A percentile compares a stretch with the other conserved stretches of the same genome.
Conservation (phyloP, 2,329 filamentous ascomycete species). For the Scytalidium sp. region DNA sequence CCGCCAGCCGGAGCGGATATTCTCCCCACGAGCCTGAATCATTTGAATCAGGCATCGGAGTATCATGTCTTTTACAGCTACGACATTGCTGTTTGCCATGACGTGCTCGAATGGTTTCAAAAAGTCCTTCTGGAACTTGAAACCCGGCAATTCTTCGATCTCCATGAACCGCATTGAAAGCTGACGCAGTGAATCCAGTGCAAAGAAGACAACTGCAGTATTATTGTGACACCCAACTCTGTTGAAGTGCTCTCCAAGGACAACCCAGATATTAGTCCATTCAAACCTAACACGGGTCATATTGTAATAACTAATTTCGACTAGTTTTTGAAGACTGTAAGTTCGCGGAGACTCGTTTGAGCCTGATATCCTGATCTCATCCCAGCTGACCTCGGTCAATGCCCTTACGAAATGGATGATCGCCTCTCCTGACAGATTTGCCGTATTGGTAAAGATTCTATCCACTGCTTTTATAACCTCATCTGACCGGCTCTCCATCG, state of each 20-base stretch:
- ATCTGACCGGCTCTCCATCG: constrained; percentile 86
- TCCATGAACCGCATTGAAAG: constrained; percentile 99
- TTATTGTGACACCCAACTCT: constrained; percentile 95
- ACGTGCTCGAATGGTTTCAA: constrained; percentile 98
- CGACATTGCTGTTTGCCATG: constrained; percentile 85
- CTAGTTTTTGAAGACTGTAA: constrained; percentile 95
- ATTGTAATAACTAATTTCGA: constrained; percentile 99
- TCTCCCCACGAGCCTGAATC: constrained; percentile 95
- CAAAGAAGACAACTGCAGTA: constrained; percentile 95
- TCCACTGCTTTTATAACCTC: constrained; percentile 93
- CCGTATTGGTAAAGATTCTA: constrained; percentile 94
- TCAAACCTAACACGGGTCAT: constrained; percentile 98
- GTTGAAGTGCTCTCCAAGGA: constrained; percentile 98
- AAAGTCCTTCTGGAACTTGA: constrained; percentile 99
- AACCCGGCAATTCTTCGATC: constrained; percentile 93
- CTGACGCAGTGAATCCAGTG: constrained; percentile 90
- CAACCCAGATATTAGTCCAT: constrained; percentile 96
- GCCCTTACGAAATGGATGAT: constrained; percentile 95
- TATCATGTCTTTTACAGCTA: constrained; percentile 96
- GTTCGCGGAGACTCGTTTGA: constrained; percentile 94
- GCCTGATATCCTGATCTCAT: constrained; percentile 96
- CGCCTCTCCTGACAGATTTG: constrained; percentile 86
- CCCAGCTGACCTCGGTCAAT: constrained; percentile 95
- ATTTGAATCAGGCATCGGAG: constrained; percentile 96
- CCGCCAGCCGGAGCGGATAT: constrained; percentile 96